phyloP scores from a whole-genome alignment of 1,139 yeast species.

The Geotrichum siamense region DNA sequence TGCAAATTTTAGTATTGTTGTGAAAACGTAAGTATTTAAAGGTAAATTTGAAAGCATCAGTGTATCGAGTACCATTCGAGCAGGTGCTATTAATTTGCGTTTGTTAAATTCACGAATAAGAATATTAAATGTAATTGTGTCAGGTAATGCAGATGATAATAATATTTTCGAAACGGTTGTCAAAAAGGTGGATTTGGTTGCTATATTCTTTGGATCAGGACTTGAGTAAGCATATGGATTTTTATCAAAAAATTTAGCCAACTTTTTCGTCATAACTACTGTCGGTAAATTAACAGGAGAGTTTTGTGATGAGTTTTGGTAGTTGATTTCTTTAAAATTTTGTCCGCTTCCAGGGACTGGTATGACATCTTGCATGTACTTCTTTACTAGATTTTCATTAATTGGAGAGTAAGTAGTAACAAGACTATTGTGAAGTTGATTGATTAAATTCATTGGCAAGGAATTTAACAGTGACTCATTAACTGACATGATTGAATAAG shows the following conservation, averaged over 20 bases:
- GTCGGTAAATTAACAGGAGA: background rate
- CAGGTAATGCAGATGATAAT: conserved; percentile 23
- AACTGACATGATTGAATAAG: background rate
- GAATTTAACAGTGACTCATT: conserved; percentile 9
- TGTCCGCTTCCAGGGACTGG: conserved; percentile 4
- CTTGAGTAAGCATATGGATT: background rate
- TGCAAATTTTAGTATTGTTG: conserved; percentile 22
- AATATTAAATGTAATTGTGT: conserved; percentile 23
- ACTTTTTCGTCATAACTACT: conserved; percentile 2
- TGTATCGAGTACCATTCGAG: conserved; percentile 26
- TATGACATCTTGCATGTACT: background rate
- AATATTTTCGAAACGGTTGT: conserved; percentile 18
- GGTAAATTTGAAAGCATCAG: conserved; percentile 23
- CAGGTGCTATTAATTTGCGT: conserved; percentile 24
- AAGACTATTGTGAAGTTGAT: conserved; percentile 10
- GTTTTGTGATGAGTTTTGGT: background rate
- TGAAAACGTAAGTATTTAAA: conserved; percentile 21
- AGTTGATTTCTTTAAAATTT: conserved; percentile 2
- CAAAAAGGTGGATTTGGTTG: background rate
- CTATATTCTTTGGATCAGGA: background rate
- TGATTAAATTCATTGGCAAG: conserved; percentile 8
- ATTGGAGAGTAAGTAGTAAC: conserved; percentile 5
- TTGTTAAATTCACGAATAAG: conserved; percentile 23
- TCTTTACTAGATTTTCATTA: background rate
- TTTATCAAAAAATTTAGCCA: background rate